Evolutionary conservation across 1,284 basidiomycete genomes (phyloP), one percentile per base, ranked within the genome.

Genomic region (Leccinum subrobustum): DNA sequence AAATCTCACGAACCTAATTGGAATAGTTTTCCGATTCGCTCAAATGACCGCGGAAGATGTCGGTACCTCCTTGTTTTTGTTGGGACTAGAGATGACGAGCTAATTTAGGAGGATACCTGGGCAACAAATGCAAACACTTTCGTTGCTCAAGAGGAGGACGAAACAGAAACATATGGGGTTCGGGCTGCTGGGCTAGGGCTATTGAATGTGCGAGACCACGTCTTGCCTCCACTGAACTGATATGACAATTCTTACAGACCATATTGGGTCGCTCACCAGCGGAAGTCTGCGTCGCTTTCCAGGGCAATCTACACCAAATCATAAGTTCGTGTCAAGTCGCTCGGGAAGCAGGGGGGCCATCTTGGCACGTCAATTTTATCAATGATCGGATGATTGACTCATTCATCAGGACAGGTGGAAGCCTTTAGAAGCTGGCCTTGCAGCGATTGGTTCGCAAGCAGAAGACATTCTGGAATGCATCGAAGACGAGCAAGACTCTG

Each of bases 71-170:
- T 39, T 39, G 29, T 59, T 18, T 51, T 60, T 44, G 51, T 48
- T 52, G 11, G 18, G 18, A 48, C 42, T 27, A 33, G 8, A 23
- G 9, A 50, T 66, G 57, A 65, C n/a, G 12, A 56, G 35, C 6
- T 56, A 33, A 6, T 16, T 6, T 55, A 96, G 91, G 95, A 96
- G 73, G 94, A 96, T 55, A 90, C 87, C 44, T 98, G 96, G 96
- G 85, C 85, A 4, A 86, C 80, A 58, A 92, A 98, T 69, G 87
- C 93, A 1, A 96, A 97, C 66, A 87, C 91, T 2, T 98, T 98
- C 71, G 89, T 98, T 25, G 90, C 91, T 23, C 94, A 98, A 68
- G 96, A 98, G 70, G 94, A 98, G 64, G 96, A 98, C 67, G 95
- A 97, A 65, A 89, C 88, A 1, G 84, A 92, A 56, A 74, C 82